Evolutionary conservation across 2,329 filamentous ascomycete species (phyloP).

Genomic region (Exophiala oligosperma): DNA sequence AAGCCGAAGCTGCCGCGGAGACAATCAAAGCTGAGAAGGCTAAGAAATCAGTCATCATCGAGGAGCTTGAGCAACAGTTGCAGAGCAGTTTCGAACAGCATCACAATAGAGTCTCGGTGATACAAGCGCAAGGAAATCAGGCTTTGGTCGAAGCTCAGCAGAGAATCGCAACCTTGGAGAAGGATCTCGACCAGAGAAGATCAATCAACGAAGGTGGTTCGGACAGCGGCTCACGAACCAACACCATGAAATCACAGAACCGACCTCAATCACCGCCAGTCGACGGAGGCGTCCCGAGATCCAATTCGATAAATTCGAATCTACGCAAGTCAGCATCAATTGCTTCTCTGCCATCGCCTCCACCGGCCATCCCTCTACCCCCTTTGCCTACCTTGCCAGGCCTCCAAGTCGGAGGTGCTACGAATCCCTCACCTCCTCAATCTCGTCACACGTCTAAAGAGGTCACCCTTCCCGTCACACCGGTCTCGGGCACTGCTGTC

Average conservation of each 20-base stretch:
- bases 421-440: slow-evolving; percentile 58
- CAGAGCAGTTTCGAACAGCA: slow-evolving; percentile 94
- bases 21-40: slow-evolving; percentile 67
- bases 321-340: slow-evolving; percentile 84
- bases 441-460: slow-evolving; percentile 82
- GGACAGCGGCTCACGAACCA: slow-evolving; percentile 23
- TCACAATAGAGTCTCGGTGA: slow-evolving; percentile 83
- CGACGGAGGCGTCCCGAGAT: slow-evolving; percentile 50
- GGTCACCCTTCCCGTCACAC: slow-evolving; percentile 38
- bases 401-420: slow-evolving; percentile 43
- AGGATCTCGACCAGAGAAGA: slow-evolving; percentile 54
- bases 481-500: slow-evolving; percentile 20
- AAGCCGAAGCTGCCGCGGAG: slow-evolving; percentile 48
- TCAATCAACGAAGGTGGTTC: slow-evolving; percentile 54
- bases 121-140: slow-evolving; percentile 71
- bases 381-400: slow-evolving; percentile 70
- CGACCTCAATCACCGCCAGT: slow-evolving; percentile 46
- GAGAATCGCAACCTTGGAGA: slow-evolving; percentile 62
- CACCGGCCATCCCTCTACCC: slow-evolving; percentile 92
- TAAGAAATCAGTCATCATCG: slow-evolving; percentile 87
- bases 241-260: slow-evolving; percentile 29
- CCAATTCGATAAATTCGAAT: slow-evolving; percentile 63
- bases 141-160: slow-evolving; percentile 78
- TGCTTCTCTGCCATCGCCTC: slow-evolving; percentile 83
- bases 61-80: slow-evolving; percentile 95